Base-by-base conservation (phyloP, 805 yeast genomes). In the Candida michaelii region DNA sequence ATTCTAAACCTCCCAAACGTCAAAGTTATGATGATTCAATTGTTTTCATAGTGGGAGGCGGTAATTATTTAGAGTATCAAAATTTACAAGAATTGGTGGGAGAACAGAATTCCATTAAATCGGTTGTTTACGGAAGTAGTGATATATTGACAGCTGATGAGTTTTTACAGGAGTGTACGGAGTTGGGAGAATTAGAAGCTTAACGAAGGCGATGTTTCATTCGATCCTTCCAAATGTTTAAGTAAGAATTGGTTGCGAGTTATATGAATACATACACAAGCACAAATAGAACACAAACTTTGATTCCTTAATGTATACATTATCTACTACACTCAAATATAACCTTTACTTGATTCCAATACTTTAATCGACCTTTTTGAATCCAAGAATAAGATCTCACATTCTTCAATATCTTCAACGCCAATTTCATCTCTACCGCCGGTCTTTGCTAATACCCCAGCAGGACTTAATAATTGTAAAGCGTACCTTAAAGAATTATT, bases 21-120 rank as follows among this genome's bases (percentile, higher is more conserved):
- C 86, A 83, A 51, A 70, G 83, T 9, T 89, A 87, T 61, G 81
- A 80, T 45, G 93, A 89, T 51, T 80, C 95, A 1, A 69, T 88
- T 38, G 96, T 93, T 15, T 93, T 93, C 62, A 88, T 90, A 40
- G 90, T 93, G 43, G 99, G 99, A 18, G 99, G 99, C 27, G 98
- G 98, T 36, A 90, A 88, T 63, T 93, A 89, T 60, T 68, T 87
- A 48, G 99, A 93, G 66, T 93, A 91, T 60, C 95, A 90, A 46
- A 91, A 91, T 57, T 75, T 93, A 56, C 95, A 88, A 62, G 96
- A 90, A 62, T 90, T 96, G 95, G 79, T 80, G 0, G 44, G 41
- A 18, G 60, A 64, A 12, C 57, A 51, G 35, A 69, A 72, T 30
- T n/a, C 44, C 8, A 46, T 58, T 7, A 84, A 79, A 58, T 69